Evolutionary conservation across 2,329 filamentous ascomycete genomes (phyloP), one percentile per base, ranked within the genome.

Genomic region (Dichotomopilus funicola): DNA sequence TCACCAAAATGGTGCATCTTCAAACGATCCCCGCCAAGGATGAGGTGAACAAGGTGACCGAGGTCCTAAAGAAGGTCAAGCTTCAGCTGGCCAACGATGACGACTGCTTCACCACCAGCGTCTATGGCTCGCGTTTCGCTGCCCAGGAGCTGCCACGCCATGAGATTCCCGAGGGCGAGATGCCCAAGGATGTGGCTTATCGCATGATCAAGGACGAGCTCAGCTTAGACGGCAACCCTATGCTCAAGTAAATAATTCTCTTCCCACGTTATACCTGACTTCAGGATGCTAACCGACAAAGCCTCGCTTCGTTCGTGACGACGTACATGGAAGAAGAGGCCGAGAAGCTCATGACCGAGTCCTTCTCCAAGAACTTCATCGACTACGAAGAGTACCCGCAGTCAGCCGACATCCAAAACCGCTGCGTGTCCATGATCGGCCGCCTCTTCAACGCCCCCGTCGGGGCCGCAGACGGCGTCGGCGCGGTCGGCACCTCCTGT

Each of bases 321-420:
- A 96, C 92, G 0, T 96, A 95, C 76, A 96, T 96, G 91, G 87
- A 96, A 75, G 89, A 96, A 46, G 92, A 96, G 72, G 91, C 87
- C 19, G 91, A 96, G 75, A 91, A 95, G 73, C 88, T 96, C 72
- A 97, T 97, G 92, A 77, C 85, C 62, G 90, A 96, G 62, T 83
- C 88, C 52, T 90, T 96, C 70, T 84, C 88, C 70, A 96, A 96
- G 73, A 97, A 97, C 79, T 96, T 96, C 71, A 91, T 91, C 72
- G 88, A 91, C 69, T 91, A 91, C 70, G 88, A 91, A 68, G 87
- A 91, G 70, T 91, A 91, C 67, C 88, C 88, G 1, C 86, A 89
- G 68, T 85, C 85, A 0, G 87, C 87, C 53, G 87, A 91, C 62
- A 90, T 91, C 68, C 91, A 96, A 73, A 95, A 92, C 78, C 88